Evolutionary conservation across 2,329 filamentous ascomycete species (phyloP), one percentile per base, ranked within the genome.

Genomic region (Penicillium sp.): DNA sequence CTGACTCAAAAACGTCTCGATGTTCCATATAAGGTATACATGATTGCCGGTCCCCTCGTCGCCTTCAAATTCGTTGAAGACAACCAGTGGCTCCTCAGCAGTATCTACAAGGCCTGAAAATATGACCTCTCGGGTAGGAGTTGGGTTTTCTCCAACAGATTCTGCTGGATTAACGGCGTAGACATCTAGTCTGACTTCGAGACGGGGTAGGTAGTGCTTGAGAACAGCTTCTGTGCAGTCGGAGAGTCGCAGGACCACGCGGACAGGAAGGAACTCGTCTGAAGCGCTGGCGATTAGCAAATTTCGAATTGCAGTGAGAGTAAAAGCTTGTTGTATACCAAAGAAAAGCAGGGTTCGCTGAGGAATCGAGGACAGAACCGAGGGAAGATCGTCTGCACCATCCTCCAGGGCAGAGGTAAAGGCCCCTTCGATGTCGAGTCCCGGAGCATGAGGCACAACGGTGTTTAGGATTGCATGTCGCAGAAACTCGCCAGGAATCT

Each of bases 191-290:
- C 62, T 71, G 38, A 78, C 65, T 34, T 73, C 69, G 16, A 78
- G 61, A 36, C 72, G 65, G 3, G 68, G 63, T 8, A 80, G 65
- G 43, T 72, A 70, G 9, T 69, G 62, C 50, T 73, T 73, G 27
- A 80, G 50, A 3, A 62, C 65, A 29, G 63, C 54, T 44, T 77
- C 69, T 14, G 74, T 71, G 48, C 73, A 71, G 40, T 71, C 59
- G 25, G 74, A 72, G 10, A 76, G 70, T 45, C 74, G 64, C 23
- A 80, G 64, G 25, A 78, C 67, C 32, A 78, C 61, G 50, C 75
- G 72, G 14, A 74, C 68, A 15, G 70, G 66, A 23, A 77, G 64
- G 31, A 68, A 63, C 64, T 80, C 77, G 73, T 80, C 77, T 80
- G 61, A 44, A 58, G 21, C 45, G 8, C 11, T 30, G 17, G n/a